These are phyloP conservation scores for Gastrodia elata DNA, from an alignment of 106 monocot genomes.

Conservation along the genomic window DNA sequence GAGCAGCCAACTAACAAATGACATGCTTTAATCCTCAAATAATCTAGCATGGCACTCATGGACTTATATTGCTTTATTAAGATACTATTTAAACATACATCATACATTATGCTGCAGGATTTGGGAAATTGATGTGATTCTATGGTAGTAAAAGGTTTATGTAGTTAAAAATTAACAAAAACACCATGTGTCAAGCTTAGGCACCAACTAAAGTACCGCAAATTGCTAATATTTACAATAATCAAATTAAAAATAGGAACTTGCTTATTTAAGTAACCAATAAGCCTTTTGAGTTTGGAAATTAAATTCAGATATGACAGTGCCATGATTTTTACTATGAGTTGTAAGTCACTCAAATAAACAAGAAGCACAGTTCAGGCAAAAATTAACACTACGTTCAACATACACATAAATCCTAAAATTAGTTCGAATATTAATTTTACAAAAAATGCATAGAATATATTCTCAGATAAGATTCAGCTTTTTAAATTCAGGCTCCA, in stretches of 20 bases:
- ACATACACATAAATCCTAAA: neutral
- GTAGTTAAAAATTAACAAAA: neutral
- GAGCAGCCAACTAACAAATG: neutral
- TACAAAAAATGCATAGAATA: neutral
- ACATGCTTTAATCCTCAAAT: neutral
- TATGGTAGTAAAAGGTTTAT: neutral
- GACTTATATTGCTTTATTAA: neutral
- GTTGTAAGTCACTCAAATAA: neutral
- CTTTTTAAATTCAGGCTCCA: neutral
- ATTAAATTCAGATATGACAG: neutral
- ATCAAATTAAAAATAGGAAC: neutral
- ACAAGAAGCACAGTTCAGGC: neutral
- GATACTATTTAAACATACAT: neutral
- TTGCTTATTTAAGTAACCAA: neutral
- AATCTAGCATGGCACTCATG: neutral
- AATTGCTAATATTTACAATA: neutral
- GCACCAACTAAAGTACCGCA: neutral
- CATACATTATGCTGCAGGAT: neutral
- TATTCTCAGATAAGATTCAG: neutral
- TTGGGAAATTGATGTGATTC: neutral
- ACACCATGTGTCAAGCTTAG: neutral
- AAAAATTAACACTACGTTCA: neutral
- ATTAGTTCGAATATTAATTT: neutral
- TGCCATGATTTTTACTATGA: neutral
- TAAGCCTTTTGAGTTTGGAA: neutral